phyloP scores from a whole-genome alignment of 352 stramenopile species.

The Phytophthora constricta region DNA sequence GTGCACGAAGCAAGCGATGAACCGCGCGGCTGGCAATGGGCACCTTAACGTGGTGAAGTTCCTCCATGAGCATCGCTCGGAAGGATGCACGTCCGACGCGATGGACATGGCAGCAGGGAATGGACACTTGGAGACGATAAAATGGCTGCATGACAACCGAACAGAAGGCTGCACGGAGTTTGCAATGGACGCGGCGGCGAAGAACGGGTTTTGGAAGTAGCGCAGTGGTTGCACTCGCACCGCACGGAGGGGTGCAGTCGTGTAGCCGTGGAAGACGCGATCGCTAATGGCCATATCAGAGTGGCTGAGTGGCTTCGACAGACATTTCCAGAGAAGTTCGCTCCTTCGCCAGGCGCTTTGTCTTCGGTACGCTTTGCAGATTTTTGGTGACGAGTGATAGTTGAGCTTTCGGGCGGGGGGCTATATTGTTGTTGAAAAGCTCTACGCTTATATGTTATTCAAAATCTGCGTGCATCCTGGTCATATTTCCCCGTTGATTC shows the following conservation, averaged over 20 bases:
- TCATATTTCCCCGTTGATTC: neutral
- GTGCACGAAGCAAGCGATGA: constrained; percentile 28
- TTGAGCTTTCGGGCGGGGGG: too few relatives aligned
- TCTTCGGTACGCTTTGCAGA: neutral
- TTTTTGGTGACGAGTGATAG: neutral
- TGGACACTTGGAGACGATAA: constrained; percentile 27
- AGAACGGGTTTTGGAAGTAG: constrained; percentile 27
- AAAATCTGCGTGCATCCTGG: neutral
- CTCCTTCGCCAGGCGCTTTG: neutral
- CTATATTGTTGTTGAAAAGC: neutral
- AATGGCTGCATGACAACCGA: constrained; percentile 25
- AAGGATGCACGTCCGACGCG: constrained; percentile 23
- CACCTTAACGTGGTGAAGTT: constrained; percentile 30
- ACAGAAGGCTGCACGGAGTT: constrained; percentile 24
- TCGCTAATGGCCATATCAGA: constrained; percentile 45
- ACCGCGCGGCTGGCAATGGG: constrained; percentile 18
- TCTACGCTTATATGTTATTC: neutral
- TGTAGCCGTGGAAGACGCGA: constrained; percentile 42
- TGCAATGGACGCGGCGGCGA: constrained; percentile 22
- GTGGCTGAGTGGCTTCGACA: constrained; percentile 43
- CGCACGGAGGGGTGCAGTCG: constrained; percentile 24
- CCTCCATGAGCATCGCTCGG: constrained; percentile 19
- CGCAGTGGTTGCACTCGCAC: constrained; percentile 36
- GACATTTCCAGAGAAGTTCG: neutral
- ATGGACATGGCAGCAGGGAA: constrained; percentile 22